Percentiles rank a stretch among this genome's conserved stretches.
These are phyloP conservation scores for Picea abies DNA, from an alignment of 83 land plant species.

Conservation along the genomic window DNA sequence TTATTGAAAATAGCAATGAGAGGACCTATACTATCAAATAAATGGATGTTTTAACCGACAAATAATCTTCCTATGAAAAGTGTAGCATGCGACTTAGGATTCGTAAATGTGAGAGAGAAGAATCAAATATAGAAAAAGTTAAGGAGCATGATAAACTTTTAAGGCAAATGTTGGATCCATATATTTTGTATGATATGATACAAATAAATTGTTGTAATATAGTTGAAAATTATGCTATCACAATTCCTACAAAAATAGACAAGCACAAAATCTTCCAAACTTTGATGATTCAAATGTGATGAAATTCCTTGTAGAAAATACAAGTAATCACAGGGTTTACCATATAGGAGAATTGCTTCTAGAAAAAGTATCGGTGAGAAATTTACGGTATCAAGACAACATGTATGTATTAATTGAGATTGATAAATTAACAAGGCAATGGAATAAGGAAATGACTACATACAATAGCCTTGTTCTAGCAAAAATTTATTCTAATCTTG, in stretches of 20 bases:
- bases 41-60: constrained; percentile 13
- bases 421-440: constrained; percentile 73
- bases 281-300: constrained; percentile 42
- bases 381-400: constrained; percentile 37
- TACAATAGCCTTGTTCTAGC: constrained; percentile 82
- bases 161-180: too few relatives aligned
- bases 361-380: constrained; percentile 54
- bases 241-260: constrained; percentile 17
- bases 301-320: constrained; percentile 10
- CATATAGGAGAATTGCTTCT: constrained; percentile 73
- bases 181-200: constrained; percentile 14
- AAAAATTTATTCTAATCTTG: constrained; percentile 76
- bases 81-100: constrained; percentile 80
- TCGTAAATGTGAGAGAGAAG: constrained; percentile 77
- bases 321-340: constrained; percentile 69
- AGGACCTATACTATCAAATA: constrained; percentile 21
- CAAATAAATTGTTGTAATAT: constrained; percentile 2
- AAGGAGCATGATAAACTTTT: too few relatives aligned
- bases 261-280: constrained; percentile 1
- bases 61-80: constrained; percentile 83
- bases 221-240: too few relatives aligned
- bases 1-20: constrained; percentile 22
- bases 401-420: constrained; percentile 64
- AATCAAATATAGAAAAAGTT: constrained; percentile 31
- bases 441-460: constrained; percentile 63